Conservation (phyloP, 345 rosid genomes). For the Eucalyptus victrix region DNA sequence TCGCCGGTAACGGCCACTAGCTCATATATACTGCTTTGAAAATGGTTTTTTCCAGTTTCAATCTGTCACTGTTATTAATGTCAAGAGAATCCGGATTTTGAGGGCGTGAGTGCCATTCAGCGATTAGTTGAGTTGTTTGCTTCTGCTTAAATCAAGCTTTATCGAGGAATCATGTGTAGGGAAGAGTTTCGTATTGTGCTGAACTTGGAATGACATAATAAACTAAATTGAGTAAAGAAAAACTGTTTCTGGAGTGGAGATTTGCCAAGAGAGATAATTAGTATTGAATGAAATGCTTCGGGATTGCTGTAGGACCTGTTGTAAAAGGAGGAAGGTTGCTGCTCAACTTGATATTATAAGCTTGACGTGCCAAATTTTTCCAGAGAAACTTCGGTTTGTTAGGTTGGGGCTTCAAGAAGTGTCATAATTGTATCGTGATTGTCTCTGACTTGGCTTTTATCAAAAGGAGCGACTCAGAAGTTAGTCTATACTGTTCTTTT, state of each 20-base stretch:
- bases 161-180: not conserved
- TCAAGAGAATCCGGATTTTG: not conserved
- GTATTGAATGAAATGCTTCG: not conserved
- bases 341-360: not conserved
- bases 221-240: not conserved
- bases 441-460: not conserved
- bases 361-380: not conserved
- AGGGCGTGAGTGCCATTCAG: not conserved
- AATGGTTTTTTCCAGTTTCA: not conserved
- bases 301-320: not conserved
- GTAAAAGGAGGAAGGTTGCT: not conserved
- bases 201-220: not conserved
- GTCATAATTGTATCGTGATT: not conserved
- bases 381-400: not conserved
- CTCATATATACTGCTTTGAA: not conserved
- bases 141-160: not conserved
- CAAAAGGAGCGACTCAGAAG: not conserved
- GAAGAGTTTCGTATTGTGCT: not conserved
- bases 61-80: not conserved
- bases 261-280: not conserved
- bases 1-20: slow-evolving; percentile 14
- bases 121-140: not conserved
- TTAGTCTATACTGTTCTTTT: not conserved
- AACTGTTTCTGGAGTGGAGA: not conserved
- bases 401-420: not conserved